A percentile compares a stretch with the other conserved stretches of the same genome.
phyloP scores from a whole-genome alignment of 176 grass and related monocot species.

The Tillandsia fasciculata region DNA sequence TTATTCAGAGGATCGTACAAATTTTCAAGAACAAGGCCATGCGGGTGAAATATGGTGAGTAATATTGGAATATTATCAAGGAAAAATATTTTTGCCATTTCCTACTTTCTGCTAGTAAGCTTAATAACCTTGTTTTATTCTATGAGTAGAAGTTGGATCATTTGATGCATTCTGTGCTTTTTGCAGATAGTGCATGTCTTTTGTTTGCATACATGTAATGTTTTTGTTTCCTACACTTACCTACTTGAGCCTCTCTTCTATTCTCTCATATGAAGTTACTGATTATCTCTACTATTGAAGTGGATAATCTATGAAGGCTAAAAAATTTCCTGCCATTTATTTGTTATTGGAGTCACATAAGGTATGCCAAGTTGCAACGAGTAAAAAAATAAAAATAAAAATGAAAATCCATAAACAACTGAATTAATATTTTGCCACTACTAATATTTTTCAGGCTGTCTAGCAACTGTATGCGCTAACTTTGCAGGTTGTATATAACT shows the following conservation, averaged over 20 bases:
- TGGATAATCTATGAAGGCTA: neutral
- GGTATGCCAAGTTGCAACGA: neutral
- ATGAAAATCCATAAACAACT: neutral
- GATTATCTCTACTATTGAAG: neutral
- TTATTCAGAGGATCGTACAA: constrained; percentile 53
- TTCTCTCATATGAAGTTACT: neutral
- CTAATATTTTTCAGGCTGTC: too few species aligned
- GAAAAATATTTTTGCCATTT: neutral
- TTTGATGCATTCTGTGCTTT: neutral
- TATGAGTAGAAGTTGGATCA: too few species aligned
- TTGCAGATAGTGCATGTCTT: neutral
- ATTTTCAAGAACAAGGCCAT: constrained; percentile 63
- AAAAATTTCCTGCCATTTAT: neutral
- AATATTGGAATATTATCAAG: neutral
- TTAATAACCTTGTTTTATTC: neutral
- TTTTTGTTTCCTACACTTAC: neutral
- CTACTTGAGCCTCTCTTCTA: neutral
- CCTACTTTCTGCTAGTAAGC: neutral
- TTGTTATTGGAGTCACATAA: neutral
- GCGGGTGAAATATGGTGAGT: constrained; percentile 57
- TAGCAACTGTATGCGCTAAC: too few species aligned
- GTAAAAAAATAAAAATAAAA: neutral
- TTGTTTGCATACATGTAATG: neutral
- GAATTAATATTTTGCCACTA: neutral
- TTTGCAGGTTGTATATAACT: too few species aligned